These are phyloP conservation scores for Gleditsia sinensis DNA, from an alignment of 306 rosid species.

Conservation along the genomic window DNA sequence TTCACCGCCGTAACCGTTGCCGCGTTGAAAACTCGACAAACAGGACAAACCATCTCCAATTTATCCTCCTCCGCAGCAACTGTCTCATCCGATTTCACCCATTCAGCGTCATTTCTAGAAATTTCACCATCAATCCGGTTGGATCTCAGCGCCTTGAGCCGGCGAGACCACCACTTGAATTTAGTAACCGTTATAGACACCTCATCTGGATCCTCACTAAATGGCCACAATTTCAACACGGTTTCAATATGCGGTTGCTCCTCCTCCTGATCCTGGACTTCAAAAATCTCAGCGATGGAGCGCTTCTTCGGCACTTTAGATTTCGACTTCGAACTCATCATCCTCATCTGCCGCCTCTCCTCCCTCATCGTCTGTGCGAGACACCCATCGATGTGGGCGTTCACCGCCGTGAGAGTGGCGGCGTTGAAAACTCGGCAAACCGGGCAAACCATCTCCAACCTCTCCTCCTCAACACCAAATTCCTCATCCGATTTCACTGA, in stretches of 20 bases:
- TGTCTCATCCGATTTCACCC: not conserved
- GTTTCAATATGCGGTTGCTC: conserved; percentile 1
- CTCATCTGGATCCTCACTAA: not conserved
- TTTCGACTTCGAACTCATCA: conserved; percentile 45
- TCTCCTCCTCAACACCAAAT: conserved; percentile 31
- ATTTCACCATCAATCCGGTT: not conserved
- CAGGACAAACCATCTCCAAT: conserved; percentile 70
- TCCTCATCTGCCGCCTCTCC: conserved; percentile 46
- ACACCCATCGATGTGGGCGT: conserved; percentile 68
- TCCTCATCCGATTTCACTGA: no score
- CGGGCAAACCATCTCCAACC: conserved; percentile 67
- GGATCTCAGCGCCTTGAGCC: conserved; percentile 14
- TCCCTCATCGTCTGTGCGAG: conserved; percentile 51
- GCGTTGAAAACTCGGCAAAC: conserved; percentile 67
- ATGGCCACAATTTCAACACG: conserved; percentile 10
- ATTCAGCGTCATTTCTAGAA: conserved; percentile 27
- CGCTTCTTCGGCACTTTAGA: conserved; percentile 75
- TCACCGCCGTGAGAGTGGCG: conserved; percentile 60
- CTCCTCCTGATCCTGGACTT: conserved; percentile 15
- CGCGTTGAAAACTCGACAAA: conserved; percentile 60
- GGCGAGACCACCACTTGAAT: conserved; percentile 20
- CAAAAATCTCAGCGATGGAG: conserved; percentile 86
- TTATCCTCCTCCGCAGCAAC: conserved; percentile 36
- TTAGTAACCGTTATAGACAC: conserved; percentile 10
- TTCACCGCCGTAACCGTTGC: conserved; percentile 64